Percentiles rank a stretch among this genome's conserved stretches.
These are phyloP conservation scores for Verbena officinalis DNA, from an alignment of 257 asterid genomes.

Conservation along the genomic window DNA sequence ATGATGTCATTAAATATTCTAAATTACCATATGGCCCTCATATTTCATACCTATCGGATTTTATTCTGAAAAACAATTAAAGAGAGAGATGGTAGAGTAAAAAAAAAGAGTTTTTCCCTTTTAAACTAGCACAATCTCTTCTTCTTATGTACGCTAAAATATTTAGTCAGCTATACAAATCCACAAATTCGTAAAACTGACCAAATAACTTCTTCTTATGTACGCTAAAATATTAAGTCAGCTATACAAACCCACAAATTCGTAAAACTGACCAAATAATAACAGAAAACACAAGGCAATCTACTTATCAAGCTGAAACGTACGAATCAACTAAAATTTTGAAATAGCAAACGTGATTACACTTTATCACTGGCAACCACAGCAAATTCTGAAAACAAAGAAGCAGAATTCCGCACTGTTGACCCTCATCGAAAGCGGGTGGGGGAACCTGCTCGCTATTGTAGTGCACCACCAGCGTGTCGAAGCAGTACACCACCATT, in stretches of 20 bases:
- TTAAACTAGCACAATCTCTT: no score
- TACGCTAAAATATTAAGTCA: background rate
- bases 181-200: no score
- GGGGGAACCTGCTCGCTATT: conserved; percentile 77
- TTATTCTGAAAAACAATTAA: no score
- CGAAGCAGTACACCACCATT: conserved; percentile 95
- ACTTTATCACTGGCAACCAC: background rate
- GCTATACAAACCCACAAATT: background rate
- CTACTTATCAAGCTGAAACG: background rate
- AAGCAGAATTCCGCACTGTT: conserved; percentile 56
- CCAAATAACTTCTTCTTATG: conserved; percentile 1
- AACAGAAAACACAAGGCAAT: background rate
- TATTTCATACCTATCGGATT: no score
- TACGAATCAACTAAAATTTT: background rate
- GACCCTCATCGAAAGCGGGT: conserved; percentile 92
- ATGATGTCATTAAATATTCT: no score
- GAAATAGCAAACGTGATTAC: background rate
- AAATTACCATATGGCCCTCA: no score
- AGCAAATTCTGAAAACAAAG: background rate
- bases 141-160: no score
- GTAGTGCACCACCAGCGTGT: conserved; percentile 90
- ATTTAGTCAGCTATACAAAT: no score
- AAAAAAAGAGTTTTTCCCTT: no score
- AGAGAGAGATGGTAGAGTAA: no score
- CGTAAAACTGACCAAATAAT: background rate